Evolutionary conservation across 2,329 filamentous ascomycete genomes (phyloP), one percentile per base, ranked within the genome.

Genomic region (Penicillium sp.): DNA sequence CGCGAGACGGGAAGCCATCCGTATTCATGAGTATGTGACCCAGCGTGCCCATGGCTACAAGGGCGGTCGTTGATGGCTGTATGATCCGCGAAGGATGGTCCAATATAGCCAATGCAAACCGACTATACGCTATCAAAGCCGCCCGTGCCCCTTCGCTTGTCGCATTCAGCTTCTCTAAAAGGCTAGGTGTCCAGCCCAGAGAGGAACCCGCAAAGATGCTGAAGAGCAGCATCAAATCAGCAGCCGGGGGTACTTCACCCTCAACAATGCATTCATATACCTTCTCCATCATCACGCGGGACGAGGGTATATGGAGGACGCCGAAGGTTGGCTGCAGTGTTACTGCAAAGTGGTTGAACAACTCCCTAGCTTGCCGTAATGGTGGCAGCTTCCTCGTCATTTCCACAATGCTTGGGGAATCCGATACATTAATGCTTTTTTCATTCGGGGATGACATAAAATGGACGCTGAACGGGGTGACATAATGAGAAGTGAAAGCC

Each of bases 301-400:
- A 55, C 6, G 60, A 58, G 3, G 62, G 62, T 24, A 65, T 56
- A 48, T 63, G 62, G n/a, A 63, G 51, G 11, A 65, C 50, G 14
- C 58, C 60, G 19, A 59, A 52, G 13, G 55, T 61, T n/a, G 62
- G 60, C 16, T 65, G 62, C 27, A 63, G 16, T 14, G 43, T 52
- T 7, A 24, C 43, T 33, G 52, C 53, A 49, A 61, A 65, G 45
- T 65, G 58, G 10, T 51, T 26, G 35, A 65, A 59, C 16, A 65
- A 42, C 13, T 52, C 46, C 26, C 46, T 57, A 11, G 62, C 62
- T 33, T 65, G 58, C 19, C 58, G 39, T 26, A 63, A 27, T 1
- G 62, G 62, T 24, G 62, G 62, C 11, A 65, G 56, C 11, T 58
- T 49, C n/a, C 47, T 55, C 5, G 52, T 39, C 14, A 58, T 16